phyloP scores from a whole-genome alignment of 768 basidiomycete species.

The Pleurotus sapidus region DNA sequence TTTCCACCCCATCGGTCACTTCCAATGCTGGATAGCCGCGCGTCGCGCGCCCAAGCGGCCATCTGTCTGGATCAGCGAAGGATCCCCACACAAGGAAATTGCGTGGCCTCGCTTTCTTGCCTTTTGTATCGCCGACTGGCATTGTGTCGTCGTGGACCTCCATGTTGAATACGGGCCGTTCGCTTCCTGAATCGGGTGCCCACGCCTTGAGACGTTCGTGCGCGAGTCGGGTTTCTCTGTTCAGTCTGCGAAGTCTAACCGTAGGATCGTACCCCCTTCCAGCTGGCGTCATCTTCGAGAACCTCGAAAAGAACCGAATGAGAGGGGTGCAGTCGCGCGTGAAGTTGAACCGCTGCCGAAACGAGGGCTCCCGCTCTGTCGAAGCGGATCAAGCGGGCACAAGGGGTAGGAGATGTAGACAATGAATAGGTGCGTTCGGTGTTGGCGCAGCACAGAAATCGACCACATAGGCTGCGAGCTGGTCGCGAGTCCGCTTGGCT shows the following conservation, averaged over 20 bases:
- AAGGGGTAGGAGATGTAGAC: conserved; percentile 20
- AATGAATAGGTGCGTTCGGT: conserved; percentile 27
- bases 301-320: conserved; percentile 23
- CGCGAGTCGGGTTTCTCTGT: not conserved
- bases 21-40: conserved; percentile 17
- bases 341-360: conserved; percentile 20
- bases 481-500: conserved; percentile 9
- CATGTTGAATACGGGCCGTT: not conserved
- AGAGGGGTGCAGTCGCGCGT: conserved; percentile 10
- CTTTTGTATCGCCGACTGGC: not conserved
- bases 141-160: not conserved
- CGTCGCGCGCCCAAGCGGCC: conserved; percentile 14
- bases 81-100: not conserved
- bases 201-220: not conserved
- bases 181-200: not conserved
- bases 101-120: not conserved
- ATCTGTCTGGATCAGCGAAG: not conserved
- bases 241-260: not conserved
- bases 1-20: not conserved
- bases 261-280: not conserved
- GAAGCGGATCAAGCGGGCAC: conserved; percentile 29
- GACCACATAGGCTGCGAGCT: conserved; percentile 22
- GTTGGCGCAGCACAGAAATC: conserved; percentile 21
- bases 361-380: conserved; percentile 29
- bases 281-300: not conserved